These are phyloP conservation scores for Microdochium paspali DNA, from an alignment of 2,329 filamentous ascomycete genomes.

Conservation along the genomic window DNA sequence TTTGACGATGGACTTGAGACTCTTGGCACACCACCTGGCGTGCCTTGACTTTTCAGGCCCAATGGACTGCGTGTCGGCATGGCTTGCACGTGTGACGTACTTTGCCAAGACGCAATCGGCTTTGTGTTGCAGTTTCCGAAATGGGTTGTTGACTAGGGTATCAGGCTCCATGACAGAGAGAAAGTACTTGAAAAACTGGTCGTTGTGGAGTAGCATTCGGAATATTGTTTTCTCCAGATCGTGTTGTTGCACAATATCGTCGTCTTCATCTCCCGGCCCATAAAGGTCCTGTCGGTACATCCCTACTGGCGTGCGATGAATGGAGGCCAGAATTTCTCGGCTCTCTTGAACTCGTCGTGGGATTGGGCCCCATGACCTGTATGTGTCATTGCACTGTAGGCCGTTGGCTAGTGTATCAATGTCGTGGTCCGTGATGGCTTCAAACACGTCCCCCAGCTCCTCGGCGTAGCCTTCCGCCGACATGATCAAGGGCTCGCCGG, in stretches of 20 bases:
- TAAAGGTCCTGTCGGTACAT: conserved; percentile 37
- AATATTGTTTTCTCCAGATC: conserved; percentile 43
- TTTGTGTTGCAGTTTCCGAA: conserved; percentile 37
- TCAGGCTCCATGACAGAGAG: conserved; percentile 31
- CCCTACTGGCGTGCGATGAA: conserved; percentile 28
- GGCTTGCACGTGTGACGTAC: conserved; percentile 21
- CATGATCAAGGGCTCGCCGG: conserved; percentile 30
- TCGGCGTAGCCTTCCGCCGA: conserved; percentile 30
- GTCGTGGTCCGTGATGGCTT: conserved; percentile 37
- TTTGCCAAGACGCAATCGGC: conserved; percentile 35
- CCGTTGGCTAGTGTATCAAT: conserved; percentile 41
- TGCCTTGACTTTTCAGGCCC: conserved; percentile 19
- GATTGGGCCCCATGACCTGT: conserved; percentile 15
- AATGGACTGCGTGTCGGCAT: conserved; percentile 6
- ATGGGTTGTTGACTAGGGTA: conserved; percentile 34
- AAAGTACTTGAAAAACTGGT: conserved; percentile 45
- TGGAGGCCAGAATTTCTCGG: conserved; percentile 39
- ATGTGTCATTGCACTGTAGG: conserved; percentile 36
- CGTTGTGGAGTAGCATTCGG: conserved; percentile 42
- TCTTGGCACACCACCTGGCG: conserved; percentile 38
- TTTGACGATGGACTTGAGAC: conserved; percentile 30
- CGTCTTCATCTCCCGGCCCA: conserved; percentile 23
- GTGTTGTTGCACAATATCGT: conserved; percentile 7
- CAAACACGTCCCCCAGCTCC: conserved; percentile 38
- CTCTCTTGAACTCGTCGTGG: conserved; percentile 35